Percentiles rank a stretch among this genome's conserved stretches.
Conservation (phyloP, 1,284 basidiomycete species). For the Takashimella tepidaria region DNA sequence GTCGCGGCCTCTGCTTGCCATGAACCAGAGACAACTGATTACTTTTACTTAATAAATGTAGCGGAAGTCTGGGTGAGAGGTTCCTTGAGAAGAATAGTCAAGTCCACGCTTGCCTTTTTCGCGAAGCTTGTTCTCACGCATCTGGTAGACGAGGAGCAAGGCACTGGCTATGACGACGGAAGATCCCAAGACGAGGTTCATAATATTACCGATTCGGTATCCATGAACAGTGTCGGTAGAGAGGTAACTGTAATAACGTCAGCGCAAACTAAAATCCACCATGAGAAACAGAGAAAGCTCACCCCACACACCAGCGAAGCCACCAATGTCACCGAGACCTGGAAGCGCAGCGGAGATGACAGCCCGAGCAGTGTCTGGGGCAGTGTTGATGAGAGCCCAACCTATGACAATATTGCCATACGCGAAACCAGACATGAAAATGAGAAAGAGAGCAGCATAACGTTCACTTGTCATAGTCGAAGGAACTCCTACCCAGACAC, state of each 20-base stretch:
- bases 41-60: neutral
- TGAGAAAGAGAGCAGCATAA: constrained; percentile 16
- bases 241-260: neutral
- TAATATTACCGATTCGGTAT: constrained; percentile 14
- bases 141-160: constrained; percentile 4
- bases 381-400: constrained; percentile 9
- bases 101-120: constrained; percentile 8
- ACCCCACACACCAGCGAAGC: constrained; percentile 14
- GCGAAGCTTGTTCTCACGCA: constrained; percentile 10
- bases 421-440: constrained; percentile 9
- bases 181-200: constrained; percentile 14
- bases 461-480: neutral
- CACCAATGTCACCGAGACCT: constrained; percentile 16
- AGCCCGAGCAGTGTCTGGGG: constrained; percentile 12
- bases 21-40: neutral
- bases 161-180: constrained; percentile 5
- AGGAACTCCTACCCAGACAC: constrained; percentile 27
- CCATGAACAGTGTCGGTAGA: neutral
- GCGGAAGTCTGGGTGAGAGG: neutral
- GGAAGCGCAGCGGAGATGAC: constrained; percentile 7
- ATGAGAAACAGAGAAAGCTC: constrained; percentile 5
- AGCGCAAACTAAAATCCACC: constrained; percentile 6
- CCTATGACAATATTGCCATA: constrained; percentile 12
- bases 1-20: no score
- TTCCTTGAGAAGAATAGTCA: no score